Evolutionary conservation across 176 grass and related monocot genomes (phyloP), one percentile per base, ranked within the genome.

Genomic region (Ampelocalamus luodianensis): DNA sequence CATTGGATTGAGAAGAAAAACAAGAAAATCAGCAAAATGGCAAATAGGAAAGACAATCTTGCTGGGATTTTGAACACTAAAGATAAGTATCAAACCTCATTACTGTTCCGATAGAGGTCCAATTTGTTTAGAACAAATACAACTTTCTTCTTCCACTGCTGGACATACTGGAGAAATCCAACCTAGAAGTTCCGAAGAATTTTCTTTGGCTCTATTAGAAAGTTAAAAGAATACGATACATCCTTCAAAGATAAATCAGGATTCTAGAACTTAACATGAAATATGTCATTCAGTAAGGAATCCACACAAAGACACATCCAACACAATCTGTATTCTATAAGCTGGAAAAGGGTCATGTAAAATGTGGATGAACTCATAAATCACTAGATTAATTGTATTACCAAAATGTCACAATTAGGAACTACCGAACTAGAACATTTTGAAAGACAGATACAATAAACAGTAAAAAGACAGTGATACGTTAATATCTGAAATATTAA

Each of bases 61-160:
- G 83, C 71, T 82, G 16, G 66, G 39, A 80, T 84, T 51, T 85
- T 65, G 1, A 95, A 82, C 5, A 58, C 26, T 73, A 68, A 36
- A 86, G 26, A 87, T 44, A 76, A 20, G 59, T 69, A 91, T 53
- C 78, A 82, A 73, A 99, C 96, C 96, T 99, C 96, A 43, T 80
- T 82, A 79, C 4, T 81, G 59, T 89, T 99, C 84, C 75, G 88
- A 67, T 99, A 99, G 53, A 99, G 92, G 86, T 99, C 96, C 80
- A 91, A 62, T 89, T 99, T 99, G 81, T 99, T 99, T 71, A 96
- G 71, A 65, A 99, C 81, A 96, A 99, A 99, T 59, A 99, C 88
- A 59, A 99, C 86, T 92, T 96, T 99, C 84, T 99, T 99, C 84
- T 94, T 99, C 93, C 96, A 98, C 81, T 99, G 96, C 32, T 99